These are phyloP conservation scores for Colletotrichum sidae DNA, from an alignment of 2,329 filamentous ascomycete genomes.

Conservation along the genomic window DNA sequence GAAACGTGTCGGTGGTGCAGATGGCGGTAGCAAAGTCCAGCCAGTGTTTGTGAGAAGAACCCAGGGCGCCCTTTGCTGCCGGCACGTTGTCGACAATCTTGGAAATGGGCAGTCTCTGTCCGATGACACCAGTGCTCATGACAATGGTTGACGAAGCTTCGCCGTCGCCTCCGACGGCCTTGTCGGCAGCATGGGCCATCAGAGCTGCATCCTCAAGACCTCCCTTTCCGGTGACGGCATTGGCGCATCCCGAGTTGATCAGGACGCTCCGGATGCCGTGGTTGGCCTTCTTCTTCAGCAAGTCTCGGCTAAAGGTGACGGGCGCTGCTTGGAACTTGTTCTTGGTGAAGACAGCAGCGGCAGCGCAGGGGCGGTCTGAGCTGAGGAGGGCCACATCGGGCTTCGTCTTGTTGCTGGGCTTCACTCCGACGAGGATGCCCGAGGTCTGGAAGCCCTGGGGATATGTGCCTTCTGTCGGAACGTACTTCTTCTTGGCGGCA, in stretches of 20 bases:
- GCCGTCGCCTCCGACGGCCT: conserved; percentile 59
- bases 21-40: conserved; percentile 88
- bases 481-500: conserved; percentile 87
- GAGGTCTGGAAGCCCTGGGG: conserved; percentile 90
- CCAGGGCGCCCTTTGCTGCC: conserved; percentile 76
- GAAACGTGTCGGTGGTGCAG: conserved; percentile 98
- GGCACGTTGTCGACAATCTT: conserved; percentile 91
- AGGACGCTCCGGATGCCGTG: conserved; percentile 83
- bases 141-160: conserved; percentile 77
- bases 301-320: conserved; percentile 83
- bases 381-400: conserved; percentile 91
- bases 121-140: conserved; percentile 99
- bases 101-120: conserved; percentile 89
- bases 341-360: conserved; percentile 94
- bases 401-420: conserved; percentile 89
- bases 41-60: conserved; percentile 86
- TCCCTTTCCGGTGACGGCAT: conserved; percentile 93
- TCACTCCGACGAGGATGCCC: conserved; percentile 92
- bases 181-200: conserved; percentile 86
- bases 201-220: conserved; percentile 87
- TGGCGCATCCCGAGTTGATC: conserved; percentile 96
- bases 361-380: conserved; percentile 87
- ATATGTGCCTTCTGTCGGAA: conserved; percentile 86
- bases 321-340: conserved; percentile 99
- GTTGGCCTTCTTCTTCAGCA: conserved; percentile 75